Evolutionary conservation across 1,284 basidiomycete genomes (phyloP).

Genomic region (Stygiomarasmius scandens): DNA sequence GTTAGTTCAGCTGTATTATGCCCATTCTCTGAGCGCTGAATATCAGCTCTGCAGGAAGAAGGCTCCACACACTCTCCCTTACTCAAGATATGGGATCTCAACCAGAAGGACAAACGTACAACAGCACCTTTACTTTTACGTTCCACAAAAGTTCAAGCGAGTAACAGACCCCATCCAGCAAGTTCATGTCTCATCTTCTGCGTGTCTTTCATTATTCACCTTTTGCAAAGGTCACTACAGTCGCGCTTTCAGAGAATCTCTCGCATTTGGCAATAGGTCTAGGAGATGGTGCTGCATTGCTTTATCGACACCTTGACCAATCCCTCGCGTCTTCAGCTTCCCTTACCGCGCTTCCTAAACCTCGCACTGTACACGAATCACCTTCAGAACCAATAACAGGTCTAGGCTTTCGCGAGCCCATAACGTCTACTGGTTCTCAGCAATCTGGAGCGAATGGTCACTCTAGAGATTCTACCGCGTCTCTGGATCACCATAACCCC

Average conservation of each 20-base stretch:
- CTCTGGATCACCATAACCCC: slow-evolving; percentile 34
- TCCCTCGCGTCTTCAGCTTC: slow-evolving; percentile 72
- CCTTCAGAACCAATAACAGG: slow-evolving; percentile 88
- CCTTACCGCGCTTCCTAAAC: slow-evolving; percentile 77
- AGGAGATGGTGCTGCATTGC: slow-evolving; percentile 91
- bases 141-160: slow-evolving; percentile 77
- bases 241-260: slow-evolving; percentile 81
- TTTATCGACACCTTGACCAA: slow-evolving; percentile 91
- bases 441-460: not conserved
- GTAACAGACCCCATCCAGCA: slow-evolving; percentile 82
- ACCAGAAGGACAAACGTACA: slow-evolving; percentile 74
- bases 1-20: slow-evolving; percentile 48
- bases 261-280: slow-evolving; percentile 90
- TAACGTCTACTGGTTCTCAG: slow-evolving; percentile 6
- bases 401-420: slow-evolving; percentile 81
- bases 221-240: slow-evolving; percentile 66
- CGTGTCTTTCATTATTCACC: slow-evolving; percentile 11
- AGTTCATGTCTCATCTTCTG: slow-evolving; percentile 23
- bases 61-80: slow-evolving; percentile 72
- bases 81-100: slow-evolving; percentile 89
- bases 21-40: slow-evolving; percentile 18
- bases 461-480: slow-evolving; percentile 5
- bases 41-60: slow-evolving; percentile 68
- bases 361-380: slow-evolving; percentile 78
- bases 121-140: slow-evolving; percentile 71